A percentile compares a stretch with the other conserved stretches of the same genome.
These are phyloP conservation scores for Lithospermum erythrorhizon DNA, from an alignment of 257 asterid genomes.

Conservation along the genomic window DNA sequence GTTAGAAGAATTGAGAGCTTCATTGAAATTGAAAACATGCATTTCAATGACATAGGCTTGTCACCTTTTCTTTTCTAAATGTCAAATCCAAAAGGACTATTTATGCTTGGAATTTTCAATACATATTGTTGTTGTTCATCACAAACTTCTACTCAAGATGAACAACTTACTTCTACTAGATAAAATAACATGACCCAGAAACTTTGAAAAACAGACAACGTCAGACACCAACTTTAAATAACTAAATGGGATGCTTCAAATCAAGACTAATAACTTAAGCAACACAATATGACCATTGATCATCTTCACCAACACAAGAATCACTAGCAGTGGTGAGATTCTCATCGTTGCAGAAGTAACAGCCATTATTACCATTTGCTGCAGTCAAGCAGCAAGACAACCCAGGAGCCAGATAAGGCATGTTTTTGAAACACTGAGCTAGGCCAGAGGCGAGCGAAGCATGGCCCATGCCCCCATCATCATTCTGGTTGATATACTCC, in stretches of 20 bases:
- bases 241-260: slow-evolving; percentile 10
- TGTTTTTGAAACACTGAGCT: slow-evolving; percentile 58
- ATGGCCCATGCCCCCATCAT: slow-evolving; percentile 8
- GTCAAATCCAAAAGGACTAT: not conserved
- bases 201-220: slow-evolving; percentile 18
- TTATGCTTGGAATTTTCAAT: not conserved
- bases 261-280: slow-evolving; percentile 33
- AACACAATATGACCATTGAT: slow-evolving; percentile 69
- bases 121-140: not conserved
- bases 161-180: not conserved
- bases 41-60: not conserved
- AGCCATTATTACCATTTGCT: slow-evolving; percentile 29
- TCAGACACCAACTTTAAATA: slow-evolving; percentile 6
- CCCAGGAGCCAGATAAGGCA: slow-evolving; percentile 64
- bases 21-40: not conserved
- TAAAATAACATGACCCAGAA: not conserved
- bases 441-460: slow-evolving; percentile 32
- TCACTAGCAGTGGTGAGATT: slow-evolving; percentile 29
- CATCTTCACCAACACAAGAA: slow-evolving; percentile 60
- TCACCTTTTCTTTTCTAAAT: not conserved
- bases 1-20: not conserved
- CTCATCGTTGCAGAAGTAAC: slow-evolving; percentile 47
- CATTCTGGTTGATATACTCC: slow-evolving; percentile 31
- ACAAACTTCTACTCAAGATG: slow-evolving; percentile 2
- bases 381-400: slow-evolving; percentile 47